Conservation (phyloP, 1,139 yeast species). For the Magnusiomyces sp. region DNA sequence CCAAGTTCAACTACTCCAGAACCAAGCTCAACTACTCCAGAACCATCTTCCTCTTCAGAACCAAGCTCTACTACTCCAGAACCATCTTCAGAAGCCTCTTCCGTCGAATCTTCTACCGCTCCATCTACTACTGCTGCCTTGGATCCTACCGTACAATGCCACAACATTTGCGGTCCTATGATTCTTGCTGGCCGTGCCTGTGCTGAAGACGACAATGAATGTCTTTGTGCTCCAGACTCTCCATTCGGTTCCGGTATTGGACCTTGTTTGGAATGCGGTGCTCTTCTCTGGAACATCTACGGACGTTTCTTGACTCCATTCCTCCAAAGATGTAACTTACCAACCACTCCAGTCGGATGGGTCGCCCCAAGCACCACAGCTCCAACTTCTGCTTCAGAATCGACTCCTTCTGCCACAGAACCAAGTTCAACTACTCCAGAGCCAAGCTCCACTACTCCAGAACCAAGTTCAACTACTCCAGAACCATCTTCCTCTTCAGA, state of each 20-base stretch:
- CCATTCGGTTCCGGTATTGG: constrained; percentile 5
- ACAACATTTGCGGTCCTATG: constrained; percentile 9
- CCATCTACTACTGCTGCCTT: background rate
- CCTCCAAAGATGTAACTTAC: constrained; percentile 5
- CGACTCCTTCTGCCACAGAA: background rate
- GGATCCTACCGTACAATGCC: constrained; percentile 8
- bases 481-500: background rate
- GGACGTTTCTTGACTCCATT: constrained; percentile 10
- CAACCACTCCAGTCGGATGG: background rate
- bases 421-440: background rate
- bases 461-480: background rate
- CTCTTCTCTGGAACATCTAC: constrained; percentile 10
- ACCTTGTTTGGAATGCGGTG: constrained; percentile 11
- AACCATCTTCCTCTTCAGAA: background rate
- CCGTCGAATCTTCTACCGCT: background rate
- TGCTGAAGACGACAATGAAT: constrained; percentile 4
- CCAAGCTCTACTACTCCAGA: background rate
- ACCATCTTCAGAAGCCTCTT: background rate
- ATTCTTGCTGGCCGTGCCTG: constrained; percentile 10
- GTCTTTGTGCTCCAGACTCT: constrained; percentile 9
- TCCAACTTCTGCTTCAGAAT: background rate
- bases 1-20: constrained; percentile 2
- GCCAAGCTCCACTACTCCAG: constrained; percentile 3
- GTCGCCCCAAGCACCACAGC: constrained; percentile 1
- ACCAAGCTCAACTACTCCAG: background rate